Base-by-base conservation (phyloP, 257 asterid genomes). In the Lantana camara region DNA sequence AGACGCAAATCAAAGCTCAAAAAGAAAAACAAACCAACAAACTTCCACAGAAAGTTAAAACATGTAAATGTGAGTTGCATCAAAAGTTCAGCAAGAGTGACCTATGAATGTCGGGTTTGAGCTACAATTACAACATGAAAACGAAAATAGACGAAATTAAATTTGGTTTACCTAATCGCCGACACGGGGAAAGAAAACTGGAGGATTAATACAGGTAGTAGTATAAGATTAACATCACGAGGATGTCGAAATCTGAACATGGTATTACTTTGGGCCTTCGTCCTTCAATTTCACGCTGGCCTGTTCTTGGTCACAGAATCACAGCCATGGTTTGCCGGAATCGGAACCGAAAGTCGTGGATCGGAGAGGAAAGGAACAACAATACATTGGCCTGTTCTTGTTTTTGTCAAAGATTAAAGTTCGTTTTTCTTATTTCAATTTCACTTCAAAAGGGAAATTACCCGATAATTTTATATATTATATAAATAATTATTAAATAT, bases 161-260 rank as follows among this genome's bases (percentile, higher is more conserved):
- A 57, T 5, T 68, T 40, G 34, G 2, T 5, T n/a, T 69, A 81
- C 95, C 93, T 82, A 72, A 87, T 87, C 3, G 90, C 84, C 32
- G 70, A 71, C 27, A 79, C 72, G n/a, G 72, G 64, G 29, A 67
- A 73, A 54, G 80, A 58, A 24, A 75, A 62, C 1, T 60, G 74
- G 68, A 82, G 60, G 13, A 84, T 21, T 50, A 62, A 50, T 19
- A 84, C 41, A 4, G 67, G 45, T n/a, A 68, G 38, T 17, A 64
- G 35, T 21, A 73, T 29, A 65, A 79, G 38, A 45, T 41, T 42
- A 35, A 68, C 7, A 54, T 14, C 49, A 34, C 23, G 40, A 50
- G 1, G 50, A 38, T 38, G 44, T 20, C 10, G 64, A 40, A 24
- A 71, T 47, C 13, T 23, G 52, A 62, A 47, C 80, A 71, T 64